phyloP scores from a whole-genome alignment of 768 basidiomycete species.

The Suillus tomentosus region DNA sequence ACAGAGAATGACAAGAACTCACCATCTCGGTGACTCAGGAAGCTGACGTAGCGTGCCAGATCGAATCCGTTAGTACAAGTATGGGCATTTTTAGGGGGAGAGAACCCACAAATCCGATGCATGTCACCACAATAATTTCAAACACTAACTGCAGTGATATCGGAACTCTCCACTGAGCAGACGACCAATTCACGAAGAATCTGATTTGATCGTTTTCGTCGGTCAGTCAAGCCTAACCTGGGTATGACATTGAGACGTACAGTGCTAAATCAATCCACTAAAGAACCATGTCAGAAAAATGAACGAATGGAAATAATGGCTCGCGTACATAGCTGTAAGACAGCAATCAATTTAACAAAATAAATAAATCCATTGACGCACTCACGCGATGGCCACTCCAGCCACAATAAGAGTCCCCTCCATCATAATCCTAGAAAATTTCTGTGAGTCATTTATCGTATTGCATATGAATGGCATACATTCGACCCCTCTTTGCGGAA shows the following conservation, averaged over 20 bases:
- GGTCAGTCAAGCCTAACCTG: background rate
- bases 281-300: background rate
- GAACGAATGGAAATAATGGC: background rate
- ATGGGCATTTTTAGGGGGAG: background rate
- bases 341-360: background rate
- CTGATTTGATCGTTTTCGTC: slow-evolving; percentile 10
- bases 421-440: slow-evolving; percentile 7
- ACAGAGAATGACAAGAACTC: background rate
- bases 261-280: slow-evolving; percentile 46
- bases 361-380: background rate
- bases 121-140: slow-evolving; percentile 38
- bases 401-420: slow-evolving; percentile 13
- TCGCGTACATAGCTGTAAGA: background rate
- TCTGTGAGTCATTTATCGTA: background rate
- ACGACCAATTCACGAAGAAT: slow-evolving; percentile 36
- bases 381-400: slow-evolving; percentile 44
- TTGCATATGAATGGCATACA: slow-evolving; percentile 12
- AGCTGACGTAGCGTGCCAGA: slow-evolving; percentile 22
- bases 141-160: slow-evolving; percentile 43
- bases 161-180: slow-evolving; percentile 23
- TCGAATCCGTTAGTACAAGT: background rate
- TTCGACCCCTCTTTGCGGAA: slow-evolving; percentile 42
- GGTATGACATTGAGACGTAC: slow-evolving; percentile 20
- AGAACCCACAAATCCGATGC: slow-evolving; percentile 35
- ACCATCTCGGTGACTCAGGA: slow-evolving; percentile 39